Base-by-base conservation (phyloP, 352 stramenopile genomes). In the Phytophthora syringae region DNA sequence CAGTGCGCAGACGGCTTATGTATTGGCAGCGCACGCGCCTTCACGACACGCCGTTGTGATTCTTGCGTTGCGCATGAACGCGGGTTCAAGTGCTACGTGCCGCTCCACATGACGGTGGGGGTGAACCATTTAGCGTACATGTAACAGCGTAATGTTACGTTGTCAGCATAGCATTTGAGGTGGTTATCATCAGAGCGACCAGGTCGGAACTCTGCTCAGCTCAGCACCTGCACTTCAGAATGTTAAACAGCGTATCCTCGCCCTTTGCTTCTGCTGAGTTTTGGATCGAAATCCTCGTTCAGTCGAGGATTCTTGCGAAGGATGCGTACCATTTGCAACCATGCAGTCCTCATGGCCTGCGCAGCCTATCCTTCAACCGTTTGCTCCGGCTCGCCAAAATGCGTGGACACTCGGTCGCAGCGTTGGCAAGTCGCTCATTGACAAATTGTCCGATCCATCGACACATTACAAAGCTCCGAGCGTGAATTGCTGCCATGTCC, bases 381-480 rank as follows among this genome's bases (percentile, higher is more conserved):
- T 43, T 43, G 37, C 37, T 22, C 37, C 37, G 37, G 37, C 37
- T 43, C 37, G 37, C 37, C 36, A 42, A 42, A 15, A n/a, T 7
- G 34, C 15, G 12, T 42, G 36, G 36, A 56, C 37, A 20, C 27
- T 36, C 21, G 18, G 28, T 22, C 15, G 27, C 37, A 48, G 21
- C n/a, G 32, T 39, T 28, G 42, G 21, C n/a, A 48, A 56, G 49
- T 55, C 34, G 43, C 27, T 72, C 58, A 69, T 72, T 72, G 51
- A 68, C 51, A 53, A 28, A 64, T 64, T 64, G 12, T 11, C 51
- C 52, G 47, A 28, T 24, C 30, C 5, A 32, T 5, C 27, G 27
- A 32, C 27, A 32, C n/a, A n/a, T n/a, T n/a, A n/a, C 27, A 9
- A 32, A 5, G 27, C 5, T 5, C 27, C 27, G 27, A 32, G 27